Evolutionary conservation across 257 asterid species (phyloP).

Genomic region (Solanum ossicruentum): DNA sequence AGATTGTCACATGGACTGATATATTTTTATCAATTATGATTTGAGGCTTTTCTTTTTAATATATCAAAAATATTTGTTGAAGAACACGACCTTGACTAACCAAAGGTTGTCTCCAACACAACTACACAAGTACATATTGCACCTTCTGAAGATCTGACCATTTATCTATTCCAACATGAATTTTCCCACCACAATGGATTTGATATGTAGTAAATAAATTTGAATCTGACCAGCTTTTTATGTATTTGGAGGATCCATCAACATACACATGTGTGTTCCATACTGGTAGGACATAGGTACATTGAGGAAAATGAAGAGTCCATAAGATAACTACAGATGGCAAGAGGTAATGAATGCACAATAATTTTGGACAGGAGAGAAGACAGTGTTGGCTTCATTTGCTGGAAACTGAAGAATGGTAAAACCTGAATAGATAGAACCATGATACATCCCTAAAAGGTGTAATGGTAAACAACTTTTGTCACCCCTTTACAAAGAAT

Average conservation of each 20-base stretch:
- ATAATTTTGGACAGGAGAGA: neutral
- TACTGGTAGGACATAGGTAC: neutral
- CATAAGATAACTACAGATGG: neutral
- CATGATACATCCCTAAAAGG: neutral
- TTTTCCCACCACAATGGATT: neutral
- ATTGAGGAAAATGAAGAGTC: neutral
- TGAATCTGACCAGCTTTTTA: neutral
- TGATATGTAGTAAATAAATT: neutral
- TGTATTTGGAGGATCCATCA: neutral
- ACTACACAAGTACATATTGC: neutral
- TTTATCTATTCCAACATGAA: neutral
- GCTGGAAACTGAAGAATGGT: neutral
- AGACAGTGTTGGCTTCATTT: neutral
- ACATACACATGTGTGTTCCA: neutral
- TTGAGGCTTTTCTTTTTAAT: neutral
- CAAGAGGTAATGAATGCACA: neutral
- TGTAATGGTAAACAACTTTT: neutral
- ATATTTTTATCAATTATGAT: neutral
- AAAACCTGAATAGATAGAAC: neutral
- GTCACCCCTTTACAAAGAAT: neutral
- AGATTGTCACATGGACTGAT: neutral
- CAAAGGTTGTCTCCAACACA: neutral
- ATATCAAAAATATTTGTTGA: neutral
- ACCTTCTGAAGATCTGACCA: neutral
- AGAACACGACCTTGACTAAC: neutral